Conservation (phyloP, 805 yeast species). For the Saccharomycopsis sp. region DNA sequence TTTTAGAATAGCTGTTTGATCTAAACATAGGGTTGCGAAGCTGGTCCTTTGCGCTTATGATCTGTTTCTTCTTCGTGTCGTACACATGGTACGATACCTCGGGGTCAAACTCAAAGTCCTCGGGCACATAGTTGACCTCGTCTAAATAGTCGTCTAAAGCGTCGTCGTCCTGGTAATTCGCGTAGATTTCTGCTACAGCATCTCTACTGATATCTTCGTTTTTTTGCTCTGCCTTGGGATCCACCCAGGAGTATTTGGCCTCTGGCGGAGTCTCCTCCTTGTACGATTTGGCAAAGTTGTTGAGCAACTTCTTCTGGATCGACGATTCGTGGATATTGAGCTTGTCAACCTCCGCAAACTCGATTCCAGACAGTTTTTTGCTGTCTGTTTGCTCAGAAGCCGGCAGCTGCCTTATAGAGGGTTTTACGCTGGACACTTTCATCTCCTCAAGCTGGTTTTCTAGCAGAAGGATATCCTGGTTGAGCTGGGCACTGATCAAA, state of each 20-base stretch:
- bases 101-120: conserved; percentile 29
- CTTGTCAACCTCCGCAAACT: neutral
- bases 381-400: neutral
- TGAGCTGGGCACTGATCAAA: neutral
- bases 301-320: neutral
- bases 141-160: conserved; percentile 28
- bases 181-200: neutral
- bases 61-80: conserved; percentile 1
- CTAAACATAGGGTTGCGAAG: conserved; percentile 12
- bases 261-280: neutral
- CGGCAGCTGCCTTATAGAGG: neutral
- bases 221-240: too few species aligned
- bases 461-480: neutral
- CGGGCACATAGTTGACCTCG: conserved; percentile 33
- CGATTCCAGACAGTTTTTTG: neutral
- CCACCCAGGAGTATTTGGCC: neutral
- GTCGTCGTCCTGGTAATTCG: too few species aligned
- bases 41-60: neutral
- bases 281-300: neutral
- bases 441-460: neutral
- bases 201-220: neutral
- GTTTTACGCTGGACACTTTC: neutral
- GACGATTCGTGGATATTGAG: neutral
- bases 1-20: conserved; percentile 20
- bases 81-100: conserved; percentile 13